Evolutionary conservation across 306 rosid species (phyloP), one percentile per base, ranked within the genome.

Genomic region (cucumber (Cucumis sativus)): DNA sequence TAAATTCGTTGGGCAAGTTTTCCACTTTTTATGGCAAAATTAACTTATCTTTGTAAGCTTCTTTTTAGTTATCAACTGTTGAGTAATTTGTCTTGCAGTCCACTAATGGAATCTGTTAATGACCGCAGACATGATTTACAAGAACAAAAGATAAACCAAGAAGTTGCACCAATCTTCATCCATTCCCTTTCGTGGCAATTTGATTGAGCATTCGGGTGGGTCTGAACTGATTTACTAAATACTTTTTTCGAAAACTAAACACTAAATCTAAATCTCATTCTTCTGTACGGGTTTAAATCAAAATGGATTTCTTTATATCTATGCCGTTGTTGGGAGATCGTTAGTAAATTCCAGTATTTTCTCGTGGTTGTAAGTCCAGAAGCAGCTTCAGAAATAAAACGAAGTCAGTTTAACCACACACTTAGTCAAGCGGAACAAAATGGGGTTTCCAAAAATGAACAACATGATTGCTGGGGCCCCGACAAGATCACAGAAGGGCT

Each of bases 401-500:
- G 8, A 69, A 41, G 75, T 15, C 60, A 25, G 28, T 73, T 73
- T 30, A 73, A 30, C 49, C 77, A 51, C 49, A 30, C 47, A 52
- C 33, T 28, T 15, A 4, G 41, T 73, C 12, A 15, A 17, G 45
- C 8, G 39, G 77, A 28, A 73, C 47, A 16, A 10, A 73, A 73
- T 2, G 62, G 60, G 43, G 2, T 30, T 51, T 33, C 17, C 18
- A 28, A 51, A 51, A 52, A 52, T 23, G 4, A 73, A 73, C 47
- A 73, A 73, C 41, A 52, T 52, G 77, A 28, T 51, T 73, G 45
- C 47, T 52, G 61, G 61, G 77, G 77, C 62, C 77, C 47, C 5
- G 16, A 18, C 62, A 52, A 73, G 30, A 30, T 71, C 41, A 52
- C 41, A 52, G 47, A 73, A 73, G 61, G 28, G 77, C 23, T 52